phyloP scores from a whole-genome alignment of 768 basidiomycete species.

The Peribolospora kevripleyi region DNA sequence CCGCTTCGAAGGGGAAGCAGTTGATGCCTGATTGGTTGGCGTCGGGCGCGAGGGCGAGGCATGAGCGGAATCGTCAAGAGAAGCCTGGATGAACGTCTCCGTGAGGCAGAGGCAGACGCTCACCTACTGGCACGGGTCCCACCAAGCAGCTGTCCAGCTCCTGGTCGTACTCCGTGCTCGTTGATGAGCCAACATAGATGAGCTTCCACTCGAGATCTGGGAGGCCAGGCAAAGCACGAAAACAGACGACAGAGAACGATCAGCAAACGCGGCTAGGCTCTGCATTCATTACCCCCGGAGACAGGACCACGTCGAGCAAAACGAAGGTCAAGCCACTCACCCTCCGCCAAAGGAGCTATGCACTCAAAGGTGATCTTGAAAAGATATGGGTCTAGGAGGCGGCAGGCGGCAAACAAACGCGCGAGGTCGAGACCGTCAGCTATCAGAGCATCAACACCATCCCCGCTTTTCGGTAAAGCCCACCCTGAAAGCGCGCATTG shows the following conservation, averaged over 20 bases:
- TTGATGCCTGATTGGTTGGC: not conserved
- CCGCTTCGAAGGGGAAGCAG: constrained; percentile 22
- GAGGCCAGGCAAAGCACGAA: not conserved
- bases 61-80: too few relatives aligned
- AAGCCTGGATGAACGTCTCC: too few relatives aligned
- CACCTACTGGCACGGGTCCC: constrained; percentile 80
- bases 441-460: too few relatives aligned
- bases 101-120: too few relatives aligned
- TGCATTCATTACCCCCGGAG: not conserved
- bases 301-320: not conserved
- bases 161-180: constrained; percentile 74
- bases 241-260: not conserved
- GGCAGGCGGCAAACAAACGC: constrained; percentile 7
- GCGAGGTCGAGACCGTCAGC: too few relatives aligned
- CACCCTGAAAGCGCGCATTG: too few relatives aligned
- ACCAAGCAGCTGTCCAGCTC: constrained; percentile 95
- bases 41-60: not conserved
- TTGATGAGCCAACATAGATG: constrained; percentile 87
- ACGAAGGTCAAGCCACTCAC: constrained; percentile 22
- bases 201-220: constrained; percentile 93
- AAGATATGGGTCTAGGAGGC: constrained; percentile 69
- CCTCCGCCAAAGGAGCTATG: constrained; percentile 70
- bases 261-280: too few relatives aligned
- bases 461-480: too few relatives aligned
- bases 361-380: constrained; percentile 96